Evolutionary conservation across 139 green algal genomes (phyloP), one percentile per base, ranked within the genome.

Genomic region (Chlamydomonas schloesseri): DNA sequence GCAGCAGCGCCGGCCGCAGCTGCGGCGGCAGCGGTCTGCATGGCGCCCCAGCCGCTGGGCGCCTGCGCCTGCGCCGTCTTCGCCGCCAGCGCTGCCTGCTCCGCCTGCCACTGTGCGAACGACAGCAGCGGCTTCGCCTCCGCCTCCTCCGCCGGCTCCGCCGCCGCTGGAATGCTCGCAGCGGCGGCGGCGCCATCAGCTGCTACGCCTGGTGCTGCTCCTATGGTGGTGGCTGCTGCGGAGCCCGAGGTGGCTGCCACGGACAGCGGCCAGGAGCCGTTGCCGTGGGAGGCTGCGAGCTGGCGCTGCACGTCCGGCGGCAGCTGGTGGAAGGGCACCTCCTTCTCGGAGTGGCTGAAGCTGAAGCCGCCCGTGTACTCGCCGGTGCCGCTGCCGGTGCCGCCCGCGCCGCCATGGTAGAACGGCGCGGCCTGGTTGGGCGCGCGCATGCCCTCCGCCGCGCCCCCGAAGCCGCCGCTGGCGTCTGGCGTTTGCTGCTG

Each of bases 261-360:
- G n/a, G 4, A 31, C 58, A 28, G 3, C 26, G 23, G 64, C 42
- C 28, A 67, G 23, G 24, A 36, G 6, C 42, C n/a, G n/a, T n/a
- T 21, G 57, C 47, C 24, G 34, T 65, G 21, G 42, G n/a, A 10
- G 8, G 29, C 50, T 33, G 81, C 3, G 46, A 89, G 68, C n/a
- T 50, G 21, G 28, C 55, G 13, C 55, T 75, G 76, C 73, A 70
- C 69, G 0, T 85, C 76, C 4, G 31, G 18, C 4, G 86, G 86
- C 42, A 89, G 72, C 53, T 79, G 31, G 23, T 69, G 18, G 4
- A 90, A 14, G 11, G 65, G 53, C 20, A 90, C 75, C 42, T 90
- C 77, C 31, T 34, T 60, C 69, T 87, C 86, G 0, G 55, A 47
- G 57, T 86, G 85, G 18, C n/a, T 82, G 85, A 77, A 89, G 65